Evolutionary conservation across 495 filamentous ascomycete genomes (phyloP), one percentile per base, ranked within the genome.

Genomic region (Endocarpon pusillum): DNA sequence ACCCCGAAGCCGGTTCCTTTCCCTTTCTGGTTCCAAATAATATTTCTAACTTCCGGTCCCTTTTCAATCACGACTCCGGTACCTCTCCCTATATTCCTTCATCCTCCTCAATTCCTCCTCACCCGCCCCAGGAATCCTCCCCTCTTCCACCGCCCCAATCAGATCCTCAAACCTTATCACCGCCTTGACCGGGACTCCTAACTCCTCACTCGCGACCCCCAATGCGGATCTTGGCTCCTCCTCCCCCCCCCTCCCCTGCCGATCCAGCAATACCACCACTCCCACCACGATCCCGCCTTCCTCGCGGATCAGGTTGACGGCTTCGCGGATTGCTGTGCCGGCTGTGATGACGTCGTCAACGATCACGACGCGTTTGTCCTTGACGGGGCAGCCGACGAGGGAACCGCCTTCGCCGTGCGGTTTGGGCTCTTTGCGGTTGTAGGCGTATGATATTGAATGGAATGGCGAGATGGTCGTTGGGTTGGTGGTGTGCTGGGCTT

Each of bases 261-360:
- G 71, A 55, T 96, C 86, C 37, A 96, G 60, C 16, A 85, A 75
- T 16, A 97, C 74, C 19, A 94, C 66, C 32, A 97, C 77, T 24
- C 86, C 89, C 4, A 75, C 74, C 11, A 94, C 66, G 14, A 61
- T 69, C 1, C 86, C 89, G 4, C 89, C 89, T 44, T 89, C 73
- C 44, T 66, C 66, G 35, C 69, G 55, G 41, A 94, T 86, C 45
- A 91, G 83, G 21, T 65, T 70, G 33, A 96, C 79, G 8, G 87
- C 79, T 57, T 94, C 84, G 30, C 87, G 69, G 54, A 94, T 80
- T 19, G 87, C 89, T 4, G 84, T 94, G 17, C 89, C 89, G 3
- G 83, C 87, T 0, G 83, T 94, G 44, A 94, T 84, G 10, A 97
- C 89, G 58, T 94, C 89, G 59, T 96, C 89, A 18, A 97, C 73